Evolutionary conservation across 2,329 filamentous ascomycete genomes (phyloP).

Genomic region (Colletotrichum tofieldiae): DNA sequence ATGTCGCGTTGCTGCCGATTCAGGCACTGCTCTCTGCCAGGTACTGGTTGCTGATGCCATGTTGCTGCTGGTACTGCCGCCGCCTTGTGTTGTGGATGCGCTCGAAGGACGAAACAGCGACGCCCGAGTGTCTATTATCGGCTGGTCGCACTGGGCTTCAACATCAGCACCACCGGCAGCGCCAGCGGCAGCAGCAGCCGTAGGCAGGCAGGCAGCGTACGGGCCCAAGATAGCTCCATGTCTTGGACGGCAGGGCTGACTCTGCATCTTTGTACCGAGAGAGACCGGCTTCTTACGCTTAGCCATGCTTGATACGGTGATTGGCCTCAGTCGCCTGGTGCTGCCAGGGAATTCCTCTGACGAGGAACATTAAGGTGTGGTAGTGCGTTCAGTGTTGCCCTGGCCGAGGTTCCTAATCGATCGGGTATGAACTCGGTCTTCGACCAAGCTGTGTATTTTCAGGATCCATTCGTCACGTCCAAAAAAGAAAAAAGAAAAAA

Average conservation of each 20-base stretch:
- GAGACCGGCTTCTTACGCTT: conserved; percentile 30
- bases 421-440: background rate
- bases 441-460: conserved; percentile 16
- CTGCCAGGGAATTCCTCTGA: conserved; percentile 1
- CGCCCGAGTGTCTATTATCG: conserved; percentile 40
- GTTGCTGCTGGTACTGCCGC: conserved; percentile 24
- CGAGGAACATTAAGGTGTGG: conserved; percentile 25
- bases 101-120: conserved; percentile 32
- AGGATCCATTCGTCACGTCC: conserved; percentile 11
- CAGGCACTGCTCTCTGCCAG: conserved; percentile 24
- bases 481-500: no score
- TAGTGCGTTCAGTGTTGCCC: conserved; percentile 9
- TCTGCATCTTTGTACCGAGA: conserved; percentile 33
- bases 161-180: conserved; percentile 20
- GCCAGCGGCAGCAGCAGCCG: conserved; percentile 1
- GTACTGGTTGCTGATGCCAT: conserved; percentile 13
- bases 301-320: conserved; percentile 15
- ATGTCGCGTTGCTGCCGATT: conserved; percentile 10
- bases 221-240: conserved; percentile 40
- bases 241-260: conserved; percentile 39
- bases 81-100: conserved; percentile 24
- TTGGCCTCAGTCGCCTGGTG: conserved; percentile 12
- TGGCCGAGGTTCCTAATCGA: conserved; percentile 23
- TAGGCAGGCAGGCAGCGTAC: conserved; percentile 20
- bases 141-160: conserved; percentile 35